Evolutionary conservation across 148 eudicot species (phyloP).

Genomic region (Cornus controversa): DNA sequence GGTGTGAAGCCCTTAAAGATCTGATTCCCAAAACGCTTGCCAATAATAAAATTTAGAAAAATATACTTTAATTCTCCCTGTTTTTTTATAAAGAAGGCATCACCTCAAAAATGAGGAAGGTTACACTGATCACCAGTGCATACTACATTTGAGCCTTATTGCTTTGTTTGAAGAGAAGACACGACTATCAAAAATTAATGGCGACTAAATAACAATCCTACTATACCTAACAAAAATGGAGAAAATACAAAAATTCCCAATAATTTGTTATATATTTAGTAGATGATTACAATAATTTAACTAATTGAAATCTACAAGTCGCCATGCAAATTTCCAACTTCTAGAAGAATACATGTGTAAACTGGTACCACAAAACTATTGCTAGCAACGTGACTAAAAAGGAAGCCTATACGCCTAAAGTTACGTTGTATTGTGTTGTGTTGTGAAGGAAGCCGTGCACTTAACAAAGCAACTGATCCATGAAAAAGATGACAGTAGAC

Average conservation of each 20-base stretch:
- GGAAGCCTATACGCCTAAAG: neutral
- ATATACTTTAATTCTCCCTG: too few relatives aligned
- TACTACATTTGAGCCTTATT: too few relatives aligned
- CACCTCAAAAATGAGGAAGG: too few relatives aligned
- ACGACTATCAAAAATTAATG: too few relatives aligned
- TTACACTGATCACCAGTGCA: too few relatives aligned
- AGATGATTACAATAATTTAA: neutral
- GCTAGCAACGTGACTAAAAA: neutral
- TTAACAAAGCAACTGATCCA: neutral
- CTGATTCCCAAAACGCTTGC: too few relatives aligned
- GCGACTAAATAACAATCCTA: too few relatives aligned
- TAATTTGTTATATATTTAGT: neutral
- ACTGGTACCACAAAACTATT: neutral
- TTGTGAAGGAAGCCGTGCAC: neutral
- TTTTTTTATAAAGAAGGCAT: too few relatives aligned
- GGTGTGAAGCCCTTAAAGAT: too few relatives aligned
- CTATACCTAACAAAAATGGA: neutral
- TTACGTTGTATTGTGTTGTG: too few relatives aligned
- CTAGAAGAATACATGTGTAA: neutral
- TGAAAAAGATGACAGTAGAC: neutral
- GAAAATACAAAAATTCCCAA: neutral
- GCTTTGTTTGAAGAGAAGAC: too few relatives aligned
- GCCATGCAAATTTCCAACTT: neutral
- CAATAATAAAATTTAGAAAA: too few relatives aligned
- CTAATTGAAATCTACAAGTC: neutral